phyloP scores from a whole-genome alignment of 495 filamentous ascomycete genomes.

The Tetracladium setigerum region DNA sequence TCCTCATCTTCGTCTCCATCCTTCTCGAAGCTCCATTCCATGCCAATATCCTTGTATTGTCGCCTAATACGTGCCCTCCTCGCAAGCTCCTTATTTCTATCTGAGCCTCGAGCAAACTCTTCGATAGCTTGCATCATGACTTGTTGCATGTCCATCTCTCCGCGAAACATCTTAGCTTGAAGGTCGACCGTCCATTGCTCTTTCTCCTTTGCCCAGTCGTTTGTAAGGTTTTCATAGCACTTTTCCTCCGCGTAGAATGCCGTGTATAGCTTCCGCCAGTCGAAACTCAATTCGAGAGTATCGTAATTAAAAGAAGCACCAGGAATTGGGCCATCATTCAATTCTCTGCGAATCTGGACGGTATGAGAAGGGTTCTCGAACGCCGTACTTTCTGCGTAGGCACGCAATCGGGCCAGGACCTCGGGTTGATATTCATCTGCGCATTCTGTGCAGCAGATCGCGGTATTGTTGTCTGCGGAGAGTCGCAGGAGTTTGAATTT shows the following conservation, averaged over 20 bases:
- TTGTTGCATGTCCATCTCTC: neutral
- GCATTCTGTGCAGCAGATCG: neutral
- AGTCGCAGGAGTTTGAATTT: neutral
- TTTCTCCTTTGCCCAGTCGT: neutral
- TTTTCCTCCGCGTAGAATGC: constrained; percentile 8
- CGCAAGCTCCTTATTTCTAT: neutral
- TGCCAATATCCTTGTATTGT: neutral
- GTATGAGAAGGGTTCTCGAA: neutral
- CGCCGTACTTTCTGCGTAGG: neutral
- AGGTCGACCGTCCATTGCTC: neutral
- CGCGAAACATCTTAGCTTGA: neutral
- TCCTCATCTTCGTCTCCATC: neutral
- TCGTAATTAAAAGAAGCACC: neutral
- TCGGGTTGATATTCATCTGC: neutral
- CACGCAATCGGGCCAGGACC: neutral
- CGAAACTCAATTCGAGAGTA: neutral
- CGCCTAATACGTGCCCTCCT: constrained; percentile 3
- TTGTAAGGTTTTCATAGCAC: neutral
- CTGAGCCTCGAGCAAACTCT: neutral
- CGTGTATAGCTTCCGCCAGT: constrained; percentile 8
- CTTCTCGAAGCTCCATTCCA: constrained; percentile 1
- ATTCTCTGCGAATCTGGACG: constrained; percentile 5
- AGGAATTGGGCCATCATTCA: constrained; percentile 10
- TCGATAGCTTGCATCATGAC: constrained; percentile 1
- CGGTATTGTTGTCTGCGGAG: neutral